Evolutionary conservation across 495 filamentous ascomycete genomes (phyloP).

Genomic region (Tetracladium setigerum): DNA sequence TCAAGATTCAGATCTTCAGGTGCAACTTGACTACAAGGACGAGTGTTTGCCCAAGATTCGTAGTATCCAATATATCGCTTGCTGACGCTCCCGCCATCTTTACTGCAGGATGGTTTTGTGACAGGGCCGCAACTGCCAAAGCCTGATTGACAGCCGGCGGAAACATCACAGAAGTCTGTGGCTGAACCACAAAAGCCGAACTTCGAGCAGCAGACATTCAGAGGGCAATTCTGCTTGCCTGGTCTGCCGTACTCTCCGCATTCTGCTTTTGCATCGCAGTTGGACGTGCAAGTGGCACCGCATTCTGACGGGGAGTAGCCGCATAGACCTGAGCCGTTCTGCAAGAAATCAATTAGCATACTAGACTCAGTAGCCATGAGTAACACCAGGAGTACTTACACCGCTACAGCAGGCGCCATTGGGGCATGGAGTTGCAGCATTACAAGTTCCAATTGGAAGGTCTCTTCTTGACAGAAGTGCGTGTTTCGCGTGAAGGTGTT

Average conservation of each 20-base stretch:
- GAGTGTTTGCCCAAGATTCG: neutral
- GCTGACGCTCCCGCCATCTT: neutral
- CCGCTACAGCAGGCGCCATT: slow-evolving; percentile 7
- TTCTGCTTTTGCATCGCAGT: slow-evolving; percentile 8
- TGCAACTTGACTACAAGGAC: neutral
- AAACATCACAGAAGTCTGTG: slow-evolving; percentile 5
- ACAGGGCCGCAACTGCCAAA: neutral
- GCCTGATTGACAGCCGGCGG: neutral
- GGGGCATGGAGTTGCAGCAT: slow-evolving; percentile 1
- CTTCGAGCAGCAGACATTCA: slow-evolving; percentile 15
- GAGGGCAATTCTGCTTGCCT: neutral
- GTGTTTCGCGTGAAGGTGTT: too few relatives aligned
- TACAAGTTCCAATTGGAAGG: too few relatives aligned
- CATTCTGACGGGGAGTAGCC: slow-evolving; percentile 5
- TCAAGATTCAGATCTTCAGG: slow-evolving; percentile 4
- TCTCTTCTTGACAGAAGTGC: too few relatives aligned
- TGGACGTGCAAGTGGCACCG: slow-evolving; percentile 1
- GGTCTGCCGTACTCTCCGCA: slow-evolving; percentile 5
- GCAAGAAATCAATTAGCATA: too few relatives aligned
- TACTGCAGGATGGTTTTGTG: slow-evolving; percentile 4
- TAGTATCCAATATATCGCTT: slow-evolving; percentile 9
- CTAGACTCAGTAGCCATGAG: too few relatives aligned
- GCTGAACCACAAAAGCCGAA: slow-evolving; percentile 9
- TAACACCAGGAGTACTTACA: too few relatives aligned
- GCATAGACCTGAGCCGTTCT: too few relatives aligned